Conservation (phyloP, 1,284 basidiomycete genomes). For the Sporisorium sorghi region DNA sequence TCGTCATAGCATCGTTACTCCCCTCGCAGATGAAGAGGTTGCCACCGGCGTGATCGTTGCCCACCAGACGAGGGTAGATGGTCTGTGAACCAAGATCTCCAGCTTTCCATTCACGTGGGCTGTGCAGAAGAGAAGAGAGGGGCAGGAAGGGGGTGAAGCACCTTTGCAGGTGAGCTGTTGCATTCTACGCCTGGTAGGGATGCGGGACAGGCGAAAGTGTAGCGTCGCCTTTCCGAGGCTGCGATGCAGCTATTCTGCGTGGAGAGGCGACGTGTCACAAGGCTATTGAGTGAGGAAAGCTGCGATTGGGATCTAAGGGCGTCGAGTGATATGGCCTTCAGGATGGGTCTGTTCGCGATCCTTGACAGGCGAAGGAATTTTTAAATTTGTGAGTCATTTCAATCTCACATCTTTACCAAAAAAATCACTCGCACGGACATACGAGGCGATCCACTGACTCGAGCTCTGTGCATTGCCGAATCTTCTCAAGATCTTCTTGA, state of each 20-base stretch:
- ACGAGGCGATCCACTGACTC: neutral
- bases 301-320: neutral
- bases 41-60: neutral
- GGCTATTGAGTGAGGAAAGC: neutral
- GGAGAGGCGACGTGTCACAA: slow-evolving; percentile 8
- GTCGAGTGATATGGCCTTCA: slow-evolving; percentile 25
- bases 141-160: neutral
- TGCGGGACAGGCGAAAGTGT: neutral
- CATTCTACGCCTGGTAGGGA: slow-evolving; percentile 23
- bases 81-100: slow-evolving; percentile 4
- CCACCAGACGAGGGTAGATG: neutral
- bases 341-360: slow-evolving; percentile 22
- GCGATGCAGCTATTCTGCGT: neutral
- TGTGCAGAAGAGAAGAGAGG: slow-evolving; percentile 1
- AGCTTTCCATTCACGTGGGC: neutral
- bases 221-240: neutral
- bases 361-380: slow-evolving; percentile 9
- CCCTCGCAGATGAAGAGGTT: too few relatives aligned
- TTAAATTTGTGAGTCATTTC: neutral
- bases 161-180: slow-evolving; percentile 27
- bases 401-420: neutral
- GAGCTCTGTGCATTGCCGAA: too few relatives aligned
- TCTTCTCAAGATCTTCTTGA: neutral
- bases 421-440: slow-evolving; percentile 5
- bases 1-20: neutral